phyloP scores from a whole-genome alignment of 257 asterid species.

The Nicotiana noctiflora region DNA sequence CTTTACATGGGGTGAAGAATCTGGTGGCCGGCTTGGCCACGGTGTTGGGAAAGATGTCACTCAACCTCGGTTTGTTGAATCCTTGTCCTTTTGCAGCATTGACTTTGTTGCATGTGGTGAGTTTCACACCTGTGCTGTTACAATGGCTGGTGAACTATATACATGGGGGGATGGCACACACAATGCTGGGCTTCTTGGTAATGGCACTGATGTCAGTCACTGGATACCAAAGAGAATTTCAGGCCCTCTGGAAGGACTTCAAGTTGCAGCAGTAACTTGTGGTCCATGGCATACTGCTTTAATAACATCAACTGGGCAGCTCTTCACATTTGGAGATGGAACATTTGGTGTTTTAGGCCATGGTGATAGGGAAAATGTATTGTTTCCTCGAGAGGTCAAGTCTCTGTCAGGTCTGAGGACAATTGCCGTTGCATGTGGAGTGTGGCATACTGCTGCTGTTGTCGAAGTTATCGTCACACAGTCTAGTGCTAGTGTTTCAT shows the following conservation, averaged over 20 bases:
- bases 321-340: conserved; percentile 87
- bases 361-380: conserved; percentile 59
- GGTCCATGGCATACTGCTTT: conserved; percentile 97
- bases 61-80: conserved; percentile 68
- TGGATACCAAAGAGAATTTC: conserved; percentile 93
- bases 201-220: conserved; percentile 70
- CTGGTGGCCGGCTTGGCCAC: conserved; percentile 97
- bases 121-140: conserved; percentile 83
- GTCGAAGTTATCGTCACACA: conserved; percentile 86
- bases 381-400: conserved; percentile 71
- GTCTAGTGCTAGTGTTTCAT: conserved; percentile 65
- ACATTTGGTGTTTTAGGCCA: conserved; percentile 93
- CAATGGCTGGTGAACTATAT: conserved; percentile 74
- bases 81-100: conserved; percentile 49
- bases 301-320: conserved; percentile 67
- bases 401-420: conserved; percentile 81
- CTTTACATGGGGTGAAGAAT: conserved; percentile 96
- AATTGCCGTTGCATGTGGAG: conserved; percentile 86
- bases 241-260: conserved; percentile 90
- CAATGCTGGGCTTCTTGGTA: conserved; percentile 85
- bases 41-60: conserved; percentile 66
- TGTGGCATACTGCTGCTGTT: conserved; percentile 95
- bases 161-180: conserved; percentile 98
- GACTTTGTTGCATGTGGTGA: conserved; percentile 91
- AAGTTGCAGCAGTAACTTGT: conserved; percentile 61